Base-by-base conservation (phyloP, 352 stramenopile genomes). In the Globisporangium viniferum region DNA sequence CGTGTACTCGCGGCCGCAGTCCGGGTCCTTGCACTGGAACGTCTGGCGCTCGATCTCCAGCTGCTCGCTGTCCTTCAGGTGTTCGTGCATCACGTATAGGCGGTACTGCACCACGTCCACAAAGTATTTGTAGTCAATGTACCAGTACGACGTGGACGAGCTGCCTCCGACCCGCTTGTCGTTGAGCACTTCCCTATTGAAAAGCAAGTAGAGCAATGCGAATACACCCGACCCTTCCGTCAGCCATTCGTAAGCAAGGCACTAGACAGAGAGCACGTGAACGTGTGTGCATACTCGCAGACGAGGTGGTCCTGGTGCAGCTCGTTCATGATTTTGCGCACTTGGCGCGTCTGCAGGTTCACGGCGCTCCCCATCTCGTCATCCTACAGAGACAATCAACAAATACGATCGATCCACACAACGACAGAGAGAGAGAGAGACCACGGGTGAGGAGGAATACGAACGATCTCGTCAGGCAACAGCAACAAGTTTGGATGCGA, bases 41-140 rank as follows among this genome's bases (percentile, higher is more conserved):
- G 87, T 96, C 65, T 95, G 87, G 0, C 89, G 79, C 72, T 95
- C 89, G 60, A 96, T 93, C 66, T 96, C 89, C 1, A 94, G 67
- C 67, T 94, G 87, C 67, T 96, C 89, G 64, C 73, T 88, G 67
- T 95, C 88, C 66, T 94, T 95, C 1, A 96, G 68, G 48, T 94
- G 82, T 64, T 95, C 86, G 64, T 93, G 82, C 80, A 96, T 96
- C 49, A 95, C 63, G 72, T 94, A 96, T 22, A 96, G 76, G 12
- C 89, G 87, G 66, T 92, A 96, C 70, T 92, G 86, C 64, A 96
- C 86, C 64, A 96, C 88, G 67, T 96, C 88, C 54, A 94, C 86
- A 76, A 96, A 95, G 73, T 96, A 94, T 72, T 96, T 96, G 84
- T 95, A 96, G 80, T 96, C 89, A 77, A 96, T 96, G 77, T 96